These are phyloP conservation scores for Carex scoparia DNA, from an alignment of 176 grass and related monocot genomes.

Conservation along the genomic window DNA sequence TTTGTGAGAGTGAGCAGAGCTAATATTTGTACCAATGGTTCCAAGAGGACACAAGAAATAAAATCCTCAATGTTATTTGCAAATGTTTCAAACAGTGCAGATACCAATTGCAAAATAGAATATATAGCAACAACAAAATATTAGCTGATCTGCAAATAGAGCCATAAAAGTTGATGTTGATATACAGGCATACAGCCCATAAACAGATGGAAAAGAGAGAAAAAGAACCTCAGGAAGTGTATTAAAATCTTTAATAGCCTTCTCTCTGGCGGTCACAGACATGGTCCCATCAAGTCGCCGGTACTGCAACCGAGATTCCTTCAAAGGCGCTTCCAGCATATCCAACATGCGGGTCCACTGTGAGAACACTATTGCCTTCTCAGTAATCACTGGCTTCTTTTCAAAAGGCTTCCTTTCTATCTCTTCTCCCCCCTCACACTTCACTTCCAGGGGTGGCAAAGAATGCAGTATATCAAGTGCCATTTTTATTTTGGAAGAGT, in stretches of 20 bases:
- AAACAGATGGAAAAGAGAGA: not conserved
- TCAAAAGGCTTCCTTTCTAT: constrained; percentile 29
- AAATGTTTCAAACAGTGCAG: not conserved
- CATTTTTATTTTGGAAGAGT: constrained; percentile 83
- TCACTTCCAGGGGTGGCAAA: constrained; percentile 49
- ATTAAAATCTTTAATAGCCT: constrained; percentile 90
- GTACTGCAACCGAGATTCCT: constrained; percentile 63
- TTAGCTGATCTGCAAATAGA: not conserved
- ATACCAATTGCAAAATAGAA: not conserved
- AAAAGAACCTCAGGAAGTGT: constrained; percentile 75
- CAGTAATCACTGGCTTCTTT: constrained; percentile 47
- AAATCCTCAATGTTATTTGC: not conserved
- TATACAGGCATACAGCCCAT: not conserved
- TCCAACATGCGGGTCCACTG: constrained; percentile 99
- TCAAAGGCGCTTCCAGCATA: constrained; percentile 80
- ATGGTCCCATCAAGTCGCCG: constrained; percentile 95
- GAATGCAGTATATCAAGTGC: constrained; percentile 76
- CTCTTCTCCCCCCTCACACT: constrained; percentile 23
- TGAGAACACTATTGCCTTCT: constrained; percentile 98
- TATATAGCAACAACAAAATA: not conserved
- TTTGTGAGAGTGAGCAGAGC: not conserved
- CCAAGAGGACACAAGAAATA: not conserved
- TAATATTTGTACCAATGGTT: not conserved
- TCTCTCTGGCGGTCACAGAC: constrained; percentile 89
- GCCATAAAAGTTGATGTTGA: not conserved